Percentiles rank a stretch among this genome's conserved stretches.
Conservation (phyloP, 225 moss, liverwort and hornwort genomes). For the Sphagnum tenellum region DNA sequence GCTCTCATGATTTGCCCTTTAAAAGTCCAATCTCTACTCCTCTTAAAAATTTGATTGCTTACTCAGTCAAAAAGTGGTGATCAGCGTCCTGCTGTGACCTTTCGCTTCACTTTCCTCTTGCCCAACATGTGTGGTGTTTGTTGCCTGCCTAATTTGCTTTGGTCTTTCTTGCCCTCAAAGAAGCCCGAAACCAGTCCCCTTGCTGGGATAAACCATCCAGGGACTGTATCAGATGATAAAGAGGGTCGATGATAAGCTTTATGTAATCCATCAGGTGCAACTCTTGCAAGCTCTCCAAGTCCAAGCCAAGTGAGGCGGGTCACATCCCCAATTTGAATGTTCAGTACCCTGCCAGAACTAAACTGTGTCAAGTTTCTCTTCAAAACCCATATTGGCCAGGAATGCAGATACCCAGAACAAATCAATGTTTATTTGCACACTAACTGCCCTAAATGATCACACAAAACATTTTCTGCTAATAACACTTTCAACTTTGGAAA, state of each 20-base stretch:
- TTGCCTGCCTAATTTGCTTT: slow-evolving; percentile 65
- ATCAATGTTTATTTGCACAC: not conserved
- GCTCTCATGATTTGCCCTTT: slow-evolving; percentile 12
- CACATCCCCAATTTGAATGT: slow-evolving; percentile 78
- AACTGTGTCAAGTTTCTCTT: not conserved
- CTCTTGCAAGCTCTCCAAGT: slow-evolving; percentile 39
- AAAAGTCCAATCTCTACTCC: slow-evolving; percentile 6
- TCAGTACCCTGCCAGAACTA: slow-evolving; percentile 50
- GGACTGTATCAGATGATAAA: slow-evolving; percentile 63
- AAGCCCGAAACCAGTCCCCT: slow-evolving; percentile 80
- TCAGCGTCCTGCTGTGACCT: slow-evolving; percentile 60
- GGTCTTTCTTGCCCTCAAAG: slow-evolving; percentile 69
- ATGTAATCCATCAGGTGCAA: slow-evolving; percentile 38
- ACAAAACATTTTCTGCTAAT: not conserved
- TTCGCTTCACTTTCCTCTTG: slow-evolving; percentile 91
- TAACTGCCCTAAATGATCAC: not conserved
- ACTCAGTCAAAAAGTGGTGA: slow-evolving; percentile 7
- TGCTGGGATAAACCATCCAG: slow-evolving; percentile 75
- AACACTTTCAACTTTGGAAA: too few species aligned
- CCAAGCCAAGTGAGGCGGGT: slow-evolving; percentile 91
- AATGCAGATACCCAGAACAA: not conserved
- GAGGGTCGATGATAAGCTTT: slow-evolving; percentile 77
- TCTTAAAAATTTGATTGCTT: slow-evolving; percentile 4
- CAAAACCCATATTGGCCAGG: not conserved
- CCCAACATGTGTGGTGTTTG: slow-evolving; percentile 74